Evolutionary conservation across 2,329 filamentous ascomycete genomes (phyloP), one percentile per base, ranked within the genome.

Genomic region (Dothideomycetidae sp.): DNA sequence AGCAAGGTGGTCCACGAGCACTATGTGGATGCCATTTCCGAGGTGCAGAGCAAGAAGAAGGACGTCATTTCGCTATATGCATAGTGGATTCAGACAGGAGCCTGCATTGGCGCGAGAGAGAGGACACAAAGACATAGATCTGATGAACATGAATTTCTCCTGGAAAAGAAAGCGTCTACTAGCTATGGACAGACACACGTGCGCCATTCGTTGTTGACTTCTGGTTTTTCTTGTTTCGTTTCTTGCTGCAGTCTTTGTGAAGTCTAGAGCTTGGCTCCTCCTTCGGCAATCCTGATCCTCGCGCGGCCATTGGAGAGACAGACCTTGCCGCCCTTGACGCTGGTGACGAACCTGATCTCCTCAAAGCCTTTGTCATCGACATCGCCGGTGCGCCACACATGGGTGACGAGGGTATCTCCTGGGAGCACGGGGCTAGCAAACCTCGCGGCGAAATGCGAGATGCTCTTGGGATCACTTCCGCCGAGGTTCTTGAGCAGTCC

Each of bases 1-100:
- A 85, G 79, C 63, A 94, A 94, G 72, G 90, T 98, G 55, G 81
- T 81, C 42, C 90, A 98, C 58, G 90, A 98, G 67, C 84, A 98
- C 62, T 98, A 96, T 56, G 90, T 98, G 35, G 90, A 98, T 67
- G 90, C 90, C 43, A 96, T 98, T 59, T 74, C 85, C 26, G 90
- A 98, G 63, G 90, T 98, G 50, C 84, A 86, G 60, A 78, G 80
- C 45, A 77, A 93, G 78, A 93, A 93, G 80, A 92, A 92, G 73
- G 84, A 92, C 32, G 41, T 40, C 9, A 44, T 44, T 31, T 42
- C 39, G 15, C 41, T 44, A 16, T 44, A 44, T 21, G 42, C 42
- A 10, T 44, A 44, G 36, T 29, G 33, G n/a, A n/a, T n/a, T n/a
- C n/a, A n/a, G n/a, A n/a, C n/a, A n/a, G n/a, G n/a, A n/a, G n/a